phyloP scores from a whole-genome alignment of 2,329 filamentous ascomycete species.

The Chrysosporium queenslandicum region DNA sequence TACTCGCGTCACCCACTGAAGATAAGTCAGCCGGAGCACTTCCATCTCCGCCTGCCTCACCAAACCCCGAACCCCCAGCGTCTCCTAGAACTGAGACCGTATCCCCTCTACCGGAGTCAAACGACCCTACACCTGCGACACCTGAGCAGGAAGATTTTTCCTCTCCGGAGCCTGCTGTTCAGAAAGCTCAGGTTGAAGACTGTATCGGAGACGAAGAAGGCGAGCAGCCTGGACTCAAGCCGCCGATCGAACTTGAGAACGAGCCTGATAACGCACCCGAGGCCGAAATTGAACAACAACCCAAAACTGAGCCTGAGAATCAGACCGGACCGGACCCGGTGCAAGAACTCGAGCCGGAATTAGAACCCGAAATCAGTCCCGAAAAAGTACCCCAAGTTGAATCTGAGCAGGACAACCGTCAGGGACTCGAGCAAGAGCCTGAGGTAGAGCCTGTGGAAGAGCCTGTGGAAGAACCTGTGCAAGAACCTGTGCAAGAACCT shows the following conservation, averaged over 20 bases:
- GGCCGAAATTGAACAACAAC: not conserved
- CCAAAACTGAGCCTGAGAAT: not conserved
- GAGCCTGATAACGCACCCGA: not conserved
- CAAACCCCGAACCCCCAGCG: slow-evolving; percentile 2
- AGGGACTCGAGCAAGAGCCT: too few relatives aligned
- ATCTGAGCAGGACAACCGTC: too few relatives aligned
- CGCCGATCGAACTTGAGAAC: not conserved
- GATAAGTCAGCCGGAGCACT: slow-evolving; percentile 1
- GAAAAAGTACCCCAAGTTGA: not conserved
- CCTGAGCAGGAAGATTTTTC: slow-evolving; percentile 11
- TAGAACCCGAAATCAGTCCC: not conserved
- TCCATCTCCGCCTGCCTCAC: slow-evolving; percentile 11
- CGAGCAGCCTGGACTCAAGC: not conserved
- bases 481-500: not conserved
- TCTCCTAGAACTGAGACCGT: slow-evolving; percentile 19
- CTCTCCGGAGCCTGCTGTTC: not conserved
- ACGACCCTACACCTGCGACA: slow-evolving; percentile 13
- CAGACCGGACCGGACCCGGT: too few relatives aligned
- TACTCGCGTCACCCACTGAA: slow-evolving; percentile 3
- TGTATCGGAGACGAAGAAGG: not conserved
- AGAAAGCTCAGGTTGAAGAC: slow-evolving; percentile 9
- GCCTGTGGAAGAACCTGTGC: not conserved
- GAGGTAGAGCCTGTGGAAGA: not conserved
- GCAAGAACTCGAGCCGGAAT: not conserved
- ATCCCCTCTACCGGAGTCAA: slow-evolving; percentile 14